A percentile compares a stretch with the other conserved stretches of the same genome.
These are phyloP conservation scores for Rhinocladiella similis DNA, from an alignment of 2,329 filamentous ascomycete species.

Conservation along the genomic window DNA sequence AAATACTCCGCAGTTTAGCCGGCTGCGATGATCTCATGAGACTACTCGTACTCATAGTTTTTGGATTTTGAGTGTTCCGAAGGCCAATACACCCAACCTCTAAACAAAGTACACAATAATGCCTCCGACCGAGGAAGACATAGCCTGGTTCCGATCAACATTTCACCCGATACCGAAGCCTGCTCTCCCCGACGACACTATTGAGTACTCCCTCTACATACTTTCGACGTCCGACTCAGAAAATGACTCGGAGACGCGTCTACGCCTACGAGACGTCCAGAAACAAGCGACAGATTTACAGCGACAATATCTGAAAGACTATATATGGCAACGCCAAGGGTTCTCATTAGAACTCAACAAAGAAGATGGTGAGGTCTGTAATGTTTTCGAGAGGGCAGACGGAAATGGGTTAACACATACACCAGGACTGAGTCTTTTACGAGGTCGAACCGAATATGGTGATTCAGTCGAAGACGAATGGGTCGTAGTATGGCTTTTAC, in stretches of 20 bases:
- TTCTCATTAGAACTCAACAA: constrained; percentile 67
- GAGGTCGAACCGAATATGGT: constrained; percentile 80
- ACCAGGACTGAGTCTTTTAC: constrained; percentile 59
- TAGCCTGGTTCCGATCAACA: constrained; percentile 66
- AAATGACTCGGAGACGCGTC: constrained; percentile 58
- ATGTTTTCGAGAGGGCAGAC: constrained; percentile 5
- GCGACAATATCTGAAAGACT: constrained; percentile 69
- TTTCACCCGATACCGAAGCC: constrained; percentile 65
- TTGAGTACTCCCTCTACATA: constrained; percentile 80
- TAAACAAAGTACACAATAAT: constrained; percentile 30
- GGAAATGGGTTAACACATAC: constrained; percentile 26
- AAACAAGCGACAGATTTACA: constrained; percentile 66
- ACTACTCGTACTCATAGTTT: no score
- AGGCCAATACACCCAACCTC: background rate
- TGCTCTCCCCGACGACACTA: constrained; percentile 74
- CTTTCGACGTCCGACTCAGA: constrained; percentile 59
- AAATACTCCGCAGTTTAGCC: no score
- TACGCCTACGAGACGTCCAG: constrained; percentile 69
- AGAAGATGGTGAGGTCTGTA: constrained; percentile 57
- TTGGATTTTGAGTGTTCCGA: no score
- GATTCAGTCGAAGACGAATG: constrained; percentile 97
- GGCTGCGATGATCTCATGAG: no score
- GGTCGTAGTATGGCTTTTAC: constrained; percentile 87
- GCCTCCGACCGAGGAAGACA: constrained; percentile 54
- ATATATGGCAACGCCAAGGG: constrained; percentile 90